Conservation (phyloP, 2,329 filamentous ascomycete genomes). For the Talaromyces piceae region DNA sequence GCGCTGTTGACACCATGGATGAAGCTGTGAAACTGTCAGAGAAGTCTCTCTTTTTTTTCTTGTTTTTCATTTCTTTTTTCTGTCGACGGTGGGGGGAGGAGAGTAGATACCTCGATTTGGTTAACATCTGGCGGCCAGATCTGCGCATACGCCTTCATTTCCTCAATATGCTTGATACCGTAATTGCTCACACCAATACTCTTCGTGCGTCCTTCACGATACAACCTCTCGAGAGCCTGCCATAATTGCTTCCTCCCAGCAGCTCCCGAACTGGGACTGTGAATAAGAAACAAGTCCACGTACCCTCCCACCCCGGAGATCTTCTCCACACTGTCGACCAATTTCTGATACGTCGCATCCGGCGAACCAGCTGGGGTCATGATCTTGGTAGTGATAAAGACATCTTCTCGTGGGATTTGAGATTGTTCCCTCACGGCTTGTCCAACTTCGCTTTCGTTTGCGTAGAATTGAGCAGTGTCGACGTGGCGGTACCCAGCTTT, state of each 20-base stretch:
- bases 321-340: slow-evolving; percentile 56
- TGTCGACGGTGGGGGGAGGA: too few species aligned
- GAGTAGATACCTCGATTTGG: slow-evolving; percentile 67
- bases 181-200: slow-evolving; percentile 69
- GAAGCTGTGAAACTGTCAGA: slow-evolving; percentile 46
- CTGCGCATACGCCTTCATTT: slow-evolving; percentile 58
- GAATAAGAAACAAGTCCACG: slow-evolving; percentile 65
- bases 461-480: slow-evolving; percentile 60
- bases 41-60: background rate
- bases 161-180: slow-evolving; percentile 59
- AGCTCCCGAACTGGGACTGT: slow-evolving; percentile 52
- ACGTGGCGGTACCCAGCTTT: slow-evolving; percentile 48
- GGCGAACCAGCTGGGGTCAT: slow-evolving; percentile 46
- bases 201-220: slow-evolving; percentile 53
- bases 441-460: slow-evolving; percentile 61
- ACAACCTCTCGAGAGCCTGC: slow-evolving; percentile 56
- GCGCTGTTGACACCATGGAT: slow-evolving; percentile 64
- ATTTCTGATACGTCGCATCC: slow-evolving; percentile 53
- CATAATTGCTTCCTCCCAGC: slow-evolving; percentile 55
- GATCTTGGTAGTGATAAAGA: slow-evolving; percentile 68
- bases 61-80: too few species aligned
- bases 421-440: slow-evolving; percentile 50
- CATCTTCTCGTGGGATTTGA: slow-evolving; percentile 43
- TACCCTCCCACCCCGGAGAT: slow-evolving; percentile 54
- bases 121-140: slow-evolving; percentile 65